Conservation (phyloP, 306 rosid species). For the Cucurbita pepo region DNA sequence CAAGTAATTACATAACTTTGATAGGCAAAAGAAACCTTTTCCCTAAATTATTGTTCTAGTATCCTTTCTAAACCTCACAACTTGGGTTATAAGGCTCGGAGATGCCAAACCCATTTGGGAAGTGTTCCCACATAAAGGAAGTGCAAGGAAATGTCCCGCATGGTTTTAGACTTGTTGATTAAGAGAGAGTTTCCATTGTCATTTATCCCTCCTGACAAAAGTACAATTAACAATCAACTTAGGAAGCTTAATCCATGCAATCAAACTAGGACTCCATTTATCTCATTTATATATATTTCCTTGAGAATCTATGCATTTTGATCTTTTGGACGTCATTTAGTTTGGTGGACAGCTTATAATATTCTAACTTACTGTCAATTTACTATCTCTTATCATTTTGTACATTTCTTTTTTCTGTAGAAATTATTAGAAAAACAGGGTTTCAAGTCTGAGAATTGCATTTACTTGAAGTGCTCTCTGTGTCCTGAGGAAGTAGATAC, state of each 20-base stretch:
- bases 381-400: slow-evolving; percentile 8
- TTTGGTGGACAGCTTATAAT: neutral
- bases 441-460: slow-evolving; percentile 34
- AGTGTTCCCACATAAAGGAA: neutral
- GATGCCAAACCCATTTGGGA: neutral
- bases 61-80: neutral
- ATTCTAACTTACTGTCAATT: neutral
- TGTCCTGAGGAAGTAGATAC: slow-evolving; percentile 18
- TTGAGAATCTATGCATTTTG: neutral
- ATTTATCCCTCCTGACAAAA: neutral
- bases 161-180: neutral
- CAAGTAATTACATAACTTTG: neutral
- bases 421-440: slow-evolving; percentile 44
- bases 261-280: neutral
- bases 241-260: neutral
- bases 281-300: neutral
- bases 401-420: slow-evolving; percentile 17
- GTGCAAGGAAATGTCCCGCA: neutral
- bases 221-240: neutral
- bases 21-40: neutral
- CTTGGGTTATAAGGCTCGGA: neutral
- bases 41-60: neutral
- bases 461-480: slow-evolving; percentile 23
- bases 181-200: neutral
- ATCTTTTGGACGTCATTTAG: slow-evolving; percentile 7